phyloP scores from a whole-genome alignment of 495 filamentous ascomycete genomes.

The Aspergillus sclerotioniger region DNA sequence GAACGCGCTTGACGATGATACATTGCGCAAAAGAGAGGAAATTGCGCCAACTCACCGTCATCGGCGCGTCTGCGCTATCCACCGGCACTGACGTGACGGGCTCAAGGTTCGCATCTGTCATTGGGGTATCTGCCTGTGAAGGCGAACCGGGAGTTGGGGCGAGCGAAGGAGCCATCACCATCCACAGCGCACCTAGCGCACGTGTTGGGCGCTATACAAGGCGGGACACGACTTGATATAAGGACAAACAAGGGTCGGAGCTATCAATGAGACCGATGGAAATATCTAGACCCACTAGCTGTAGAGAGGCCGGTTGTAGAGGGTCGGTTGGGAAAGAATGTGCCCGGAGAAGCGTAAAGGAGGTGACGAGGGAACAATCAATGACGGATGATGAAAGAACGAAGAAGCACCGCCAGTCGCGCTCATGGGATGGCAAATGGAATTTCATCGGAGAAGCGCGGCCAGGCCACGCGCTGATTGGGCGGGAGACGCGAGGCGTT shows the following conservation, averaged over 20 bases:
- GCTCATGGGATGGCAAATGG: conserved; percentile 39
- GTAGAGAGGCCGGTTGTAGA: not conserved
- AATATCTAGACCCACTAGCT: not conserved
- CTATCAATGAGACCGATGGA: not conserved
- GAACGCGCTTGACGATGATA: not conserved
- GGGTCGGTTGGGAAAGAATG: not conserved
- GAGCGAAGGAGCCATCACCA: conserved; percentile 60
- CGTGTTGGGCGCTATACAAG: conserved; percentile 3
- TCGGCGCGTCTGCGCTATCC: conserved; percentile 42
- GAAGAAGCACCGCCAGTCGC: conserved; percentile 14
- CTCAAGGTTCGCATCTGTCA: conserved; percentile 61
- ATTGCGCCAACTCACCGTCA: conserved; percentile 38
- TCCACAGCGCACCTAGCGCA: conserved; percentile 34
- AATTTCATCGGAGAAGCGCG: conserved; percentile 33
- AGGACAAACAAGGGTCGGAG: not conserved
- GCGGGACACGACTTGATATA: not conserved
- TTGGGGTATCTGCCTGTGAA: conserved; percentile 53
- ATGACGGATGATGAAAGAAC: conserved; percentile 17
- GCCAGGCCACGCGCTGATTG: conserved; percentile 41
- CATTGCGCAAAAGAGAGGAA: not conserved
- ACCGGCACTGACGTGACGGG: conserved; percentile 41
- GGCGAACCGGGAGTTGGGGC: conserved; percentile 47
- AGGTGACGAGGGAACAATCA: conserved; percentile 4
- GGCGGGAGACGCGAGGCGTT: conserved; percentile 18
- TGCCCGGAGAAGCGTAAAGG: not conserved